These are phyloP conservation scores for Podosphaera xanthii DNA, from an alignment of 2,329 filamentous ascomycete species.

Conservation along the genomic window DNA sequence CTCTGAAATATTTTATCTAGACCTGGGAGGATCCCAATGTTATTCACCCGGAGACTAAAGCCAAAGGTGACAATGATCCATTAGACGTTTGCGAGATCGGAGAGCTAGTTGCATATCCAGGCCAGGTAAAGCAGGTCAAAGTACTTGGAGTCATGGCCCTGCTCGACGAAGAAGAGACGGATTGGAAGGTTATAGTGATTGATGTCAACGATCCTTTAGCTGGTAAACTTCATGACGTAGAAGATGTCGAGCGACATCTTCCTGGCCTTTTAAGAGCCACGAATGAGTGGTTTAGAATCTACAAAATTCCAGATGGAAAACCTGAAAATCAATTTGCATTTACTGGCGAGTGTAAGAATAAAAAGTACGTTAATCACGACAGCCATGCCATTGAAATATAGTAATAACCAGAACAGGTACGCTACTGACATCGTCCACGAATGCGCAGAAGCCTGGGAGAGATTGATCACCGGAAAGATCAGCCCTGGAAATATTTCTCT, in stretches of 20 bases:
- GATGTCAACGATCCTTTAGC: slow-evolving; percentile 95
- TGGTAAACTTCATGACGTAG: slow-evolving; percentile 89
- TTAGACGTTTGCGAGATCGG: slow-evolving; percentile 99
- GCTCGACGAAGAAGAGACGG: slow-evolving; percentile 97
- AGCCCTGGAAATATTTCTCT: slow-evolving; percentile 53
- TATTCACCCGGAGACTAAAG: slow-evolving; percentile 95
- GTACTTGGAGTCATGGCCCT: slow-evolving; percentile 97
- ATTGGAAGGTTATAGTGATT: slow-evolving; percentile 99
- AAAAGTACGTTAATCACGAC: slow-evolving; percentile 36
- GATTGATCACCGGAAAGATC: slow-evolving; percentile 78
- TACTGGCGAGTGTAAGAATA: slow-evolving; percentile 99
- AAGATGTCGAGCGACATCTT: slow-evolving; percentile 96
- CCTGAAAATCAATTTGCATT: slow-evolving; percentile 99
- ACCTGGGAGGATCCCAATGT: slow-evolving; percentile 98
- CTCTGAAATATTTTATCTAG: slow-evolving; percentile 22
- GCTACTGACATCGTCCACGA: slow-evolving; percentile 88
- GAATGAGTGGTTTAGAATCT: slow-evolving; percentile 99
- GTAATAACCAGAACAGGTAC: slow-evolving; percentile 32
- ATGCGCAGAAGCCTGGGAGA: slow-evolving; percentile 93
- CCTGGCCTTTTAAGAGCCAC: slow-evolving; percentile 90
- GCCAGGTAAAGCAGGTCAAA: slow-evolving; percentile 99
- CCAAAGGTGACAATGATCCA: slow-evolving; percentile 98
- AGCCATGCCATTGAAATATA: not conserved
- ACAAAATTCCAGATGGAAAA: slow-evolving; percentile 99
- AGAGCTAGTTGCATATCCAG: slow-evolving; percentile 85